Conservation (phyloP, 495 filamentous ascomycete genomes). For the Thermochaetoides thermophila region DNA sequence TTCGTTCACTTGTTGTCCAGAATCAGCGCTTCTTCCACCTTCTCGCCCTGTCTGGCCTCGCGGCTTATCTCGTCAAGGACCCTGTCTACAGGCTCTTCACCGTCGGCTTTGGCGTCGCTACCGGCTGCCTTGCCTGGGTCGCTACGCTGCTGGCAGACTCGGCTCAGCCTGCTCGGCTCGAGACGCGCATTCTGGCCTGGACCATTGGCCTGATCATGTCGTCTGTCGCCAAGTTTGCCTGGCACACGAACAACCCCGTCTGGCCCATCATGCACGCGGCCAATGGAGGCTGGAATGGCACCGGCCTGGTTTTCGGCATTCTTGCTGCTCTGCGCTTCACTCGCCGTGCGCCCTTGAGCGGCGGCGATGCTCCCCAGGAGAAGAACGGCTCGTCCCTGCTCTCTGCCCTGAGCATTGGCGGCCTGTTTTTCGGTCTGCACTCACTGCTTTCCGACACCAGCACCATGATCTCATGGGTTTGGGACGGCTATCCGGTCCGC, state of each 20-base stretch:
- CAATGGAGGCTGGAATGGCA: conserved; percentile 89
- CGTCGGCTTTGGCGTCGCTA: conserved; percentile 62
- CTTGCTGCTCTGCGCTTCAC: conserved; percentile 60
- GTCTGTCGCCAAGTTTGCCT: conserved; percentile 82
- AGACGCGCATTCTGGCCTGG: conserved; percentile 69
- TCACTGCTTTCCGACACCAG: conserved; percentile 92
- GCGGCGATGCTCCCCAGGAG: conserved; percentile 26
- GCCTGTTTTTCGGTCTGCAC: conserved; percentile 80
- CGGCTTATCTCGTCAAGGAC: conserved; percentile 59
- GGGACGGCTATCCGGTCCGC: conserved; percentile 88
- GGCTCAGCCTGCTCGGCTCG: conserved; percentile 56
- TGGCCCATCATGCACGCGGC: conserved; percentile 84
- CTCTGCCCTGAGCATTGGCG: conserved; percentile 64
- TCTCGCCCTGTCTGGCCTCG: conserved; percentile 60
- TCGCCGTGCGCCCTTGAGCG: conserved; percentile 37
- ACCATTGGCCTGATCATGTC: conserved; percentile 71
- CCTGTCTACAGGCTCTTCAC: conserved; percentile 68
- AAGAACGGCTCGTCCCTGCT: conserved; percentile 53
- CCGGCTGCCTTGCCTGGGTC: conserved; percentile 68
- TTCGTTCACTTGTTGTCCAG: conserved; percentile 51
- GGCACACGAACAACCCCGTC: conserved; percentile 90
- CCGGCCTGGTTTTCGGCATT: conserved; percentile 60
- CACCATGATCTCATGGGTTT: conserved; percentile 99
- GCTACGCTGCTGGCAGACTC: conserved; percentile 68
- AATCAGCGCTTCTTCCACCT: conserved; percentile 59